These are phyloP conservation scores for Penicillium psychrofluorescens DNA, from an alignment of 495 filamentous ascomycete genomes.

Conservation along the genomic window DNA sequence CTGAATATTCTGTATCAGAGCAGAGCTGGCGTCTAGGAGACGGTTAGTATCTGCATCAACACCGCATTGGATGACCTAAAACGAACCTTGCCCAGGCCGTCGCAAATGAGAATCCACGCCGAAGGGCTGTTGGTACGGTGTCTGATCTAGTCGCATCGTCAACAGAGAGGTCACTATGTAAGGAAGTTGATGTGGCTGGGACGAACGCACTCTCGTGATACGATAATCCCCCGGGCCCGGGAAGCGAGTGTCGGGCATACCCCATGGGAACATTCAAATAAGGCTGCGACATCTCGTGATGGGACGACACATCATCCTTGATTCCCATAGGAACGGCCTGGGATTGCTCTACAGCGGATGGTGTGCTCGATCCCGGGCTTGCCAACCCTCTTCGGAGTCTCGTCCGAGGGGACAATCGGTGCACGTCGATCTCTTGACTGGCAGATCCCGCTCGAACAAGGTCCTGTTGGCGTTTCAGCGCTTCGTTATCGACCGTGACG, in stretches of 20 bases:
- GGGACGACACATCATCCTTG: conserved; percentile 9
- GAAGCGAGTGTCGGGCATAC: not conserved
- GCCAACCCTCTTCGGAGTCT: conserved; percentile 8
- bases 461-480: conserved; percentile 39
- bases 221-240: not conserved
- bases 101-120: not conserved
- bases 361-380: conserved; percentile 19
- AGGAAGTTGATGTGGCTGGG: not conserved
- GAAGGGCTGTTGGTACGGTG: not conserved
- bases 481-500: conserved; percentile 43
- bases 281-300: not conserved
- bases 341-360: conserved; percentile 9
- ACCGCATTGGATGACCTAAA: not conserved
- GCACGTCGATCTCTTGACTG: conserved; percentile 22
- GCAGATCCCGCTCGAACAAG: conserved; percentile 39
- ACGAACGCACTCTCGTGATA: conserved; percentile 5
- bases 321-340: not conserved
- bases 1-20: conserved; percentile 58
- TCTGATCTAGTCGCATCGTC: not conserved
- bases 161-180: not conserved
- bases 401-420: conserved; percentile 12
- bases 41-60: conserved; percentile 1
- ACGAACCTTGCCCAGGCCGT: not conserved
- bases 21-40: conserved; percentile 38
- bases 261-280: not conserved